Conservation (phyloP, 1,284 basidiomycete genomes). For the Ceratobasidium sp. region DNA sequence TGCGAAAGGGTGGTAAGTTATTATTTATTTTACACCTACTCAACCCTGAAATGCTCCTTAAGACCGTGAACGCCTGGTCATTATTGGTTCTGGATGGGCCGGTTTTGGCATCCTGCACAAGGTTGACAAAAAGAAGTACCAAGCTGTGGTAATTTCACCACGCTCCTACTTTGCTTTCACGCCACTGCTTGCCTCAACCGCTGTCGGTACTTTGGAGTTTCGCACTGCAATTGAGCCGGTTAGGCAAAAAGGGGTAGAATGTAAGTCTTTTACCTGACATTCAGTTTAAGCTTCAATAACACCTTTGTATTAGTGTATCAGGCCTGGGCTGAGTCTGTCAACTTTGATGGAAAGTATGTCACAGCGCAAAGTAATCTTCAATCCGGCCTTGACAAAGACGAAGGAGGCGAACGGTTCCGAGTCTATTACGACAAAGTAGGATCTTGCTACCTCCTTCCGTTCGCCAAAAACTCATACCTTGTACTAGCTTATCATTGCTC, state of each 20-base stretch:
- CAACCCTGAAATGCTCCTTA: not conserved
- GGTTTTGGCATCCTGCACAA: constrained; percentile 37
- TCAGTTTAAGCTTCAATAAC: not conserved
- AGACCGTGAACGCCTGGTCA: constrained; percentile 33
- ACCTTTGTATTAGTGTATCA: not conserved
- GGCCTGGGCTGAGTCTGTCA: constrained; percentile 25
- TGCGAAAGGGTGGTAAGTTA: constrained; percentile 30
- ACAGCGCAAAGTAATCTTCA: constrained; percentile 34
- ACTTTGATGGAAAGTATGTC: constrained; percentile 22
- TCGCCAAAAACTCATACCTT: too few species aligned
- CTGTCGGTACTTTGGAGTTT: constrained; percentile 86
- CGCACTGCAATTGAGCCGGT: constrained; percentile 84
- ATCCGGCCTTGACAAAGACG: constrained; percentile 40
- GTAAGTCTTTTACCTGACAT: not conserved
- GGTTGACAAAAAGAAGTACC: constrained; percentile 41
- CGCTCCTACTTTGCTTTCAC: constrained; percentile 87
- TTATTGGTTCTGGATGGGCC: constrained; percentile 42
- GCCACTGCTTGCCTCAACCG: constrained; percentile 77
- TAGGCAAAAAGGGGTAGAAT: constrained; percentile 53
- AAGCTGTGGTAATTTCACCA: constrained; percentile 66
- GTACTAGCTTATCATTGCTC: constrained; percentile 74
- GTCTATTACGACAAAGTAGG: constrained; percentile 73
- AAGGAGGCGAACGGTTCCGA: constrained; percentile 57
- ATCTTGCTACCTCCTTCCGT: not conserved
- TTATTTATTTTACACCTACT: not conserved